Evolutionary conservation across 2,329 filamentous ascomycete species (phyloP).

Genomic region (Rhynchosporium secalis): DNA sequence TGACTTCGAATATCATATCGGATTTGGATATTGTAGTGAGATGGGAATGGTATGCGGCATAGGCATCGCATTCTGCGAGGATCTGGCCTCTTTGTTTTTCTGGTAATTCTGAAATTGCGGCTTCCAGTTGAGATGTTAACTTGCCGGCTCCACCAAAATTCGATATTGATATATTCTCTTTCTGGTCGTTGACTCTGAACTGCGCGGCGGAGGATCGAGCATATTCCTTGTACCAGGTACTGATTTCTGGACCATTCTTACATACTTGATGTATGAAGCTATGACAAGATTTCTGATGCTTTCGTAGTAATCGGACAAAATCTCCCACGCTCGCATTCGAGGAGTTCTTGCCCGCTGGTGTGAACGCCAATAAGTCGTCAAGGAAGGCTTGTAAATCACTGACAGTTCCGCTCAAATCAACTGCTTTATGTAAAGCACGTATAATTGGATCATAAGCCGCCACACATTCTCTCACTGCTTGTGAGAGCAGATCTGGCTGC

Average conservation of each 20-base stretch:
- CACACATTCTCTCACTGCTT: constrained; percentile 63
- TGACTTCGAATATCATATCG: constrained; percentile 12
- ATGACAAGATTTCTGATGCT: constrained; percentile 64
- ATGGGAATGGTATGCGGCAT: constrained; percentile 61
- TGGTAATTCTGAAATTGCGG: constrained; percentile 44
- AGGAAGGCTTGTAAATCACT: constrained; percentile 68
- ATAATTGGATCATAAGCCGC: constrained; percentile 75
- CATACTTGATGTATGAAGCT: constrained; percentile 70
- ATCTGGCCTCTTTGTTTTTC: constrained; percentile 48
- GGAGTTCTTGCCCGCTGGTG: constrained; percentile 29
- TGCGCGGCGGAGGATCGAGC: constrained; percentile 22
- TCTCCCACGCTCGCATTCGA: constrained; percentile 48
- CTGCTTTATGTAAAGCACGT: constrained; percentile 65
- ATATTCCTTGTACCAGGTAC: constrained; percentile 23
- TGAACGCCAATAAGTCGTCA: constrained; percentile 63
- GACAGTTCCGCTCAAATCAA: constrained; percentile 70
- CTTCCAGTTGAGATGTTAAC: constrained; percentile 17
- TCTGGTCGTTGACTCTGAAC: constrained; percentile 18
- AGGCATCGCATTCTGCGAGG: constrained; percentile 55
- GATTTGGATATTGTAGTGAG: constrained; percentile 43
- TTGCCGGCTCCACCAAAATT: constrained; percentile 18
- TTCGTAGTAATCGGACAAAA: constrained; percentile 65
- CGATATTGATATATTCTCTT: not conserved
- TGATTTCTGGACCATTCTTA: constrained; percentile 58
- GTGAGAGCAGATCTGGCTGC: constrained; percentile 72